A percentile compares a stretch with the other conserved stretches of the same genome.
These are phyloP conservation scores for Candida freyschussii DNA, from an alignment of 1,139 yeast species.

Conservation along the genomic window DNA sequence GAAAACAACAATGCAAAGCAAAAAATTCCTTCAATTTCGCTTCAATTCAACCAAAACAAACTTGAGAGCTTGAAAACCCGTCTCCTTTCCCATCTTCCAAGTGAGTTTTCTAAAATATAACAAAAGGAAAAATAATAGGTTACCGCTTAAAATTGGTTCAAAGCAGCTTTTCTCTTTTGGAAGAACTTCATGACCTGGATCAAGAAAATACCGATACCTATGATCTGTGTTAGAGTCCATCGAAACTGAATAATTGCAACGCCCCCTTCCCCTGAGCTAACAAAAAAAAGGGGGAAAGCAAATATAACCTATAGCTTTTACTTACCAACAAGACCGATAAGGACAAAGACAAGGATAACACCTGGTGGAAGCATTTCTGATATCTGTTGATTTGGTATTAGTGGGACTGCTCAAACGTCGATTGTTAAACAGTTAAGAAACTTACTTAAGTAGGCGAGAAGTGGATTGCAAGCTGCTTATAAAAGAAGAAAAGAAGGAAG, in stretches of 20 bases:
- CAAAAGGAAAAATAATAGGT: not conserved
- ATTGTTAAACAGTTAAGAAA: too few species aligned
- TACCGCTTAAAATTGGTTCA: constrained; percentile 33
- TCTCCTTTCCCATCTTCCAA: constrained; percentile 1
- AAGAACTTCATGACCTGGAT: constrained; percentile 30
- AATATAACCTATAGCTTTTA: constrained; percentile 6
- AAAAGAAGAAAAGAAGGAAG: too few species aligned
- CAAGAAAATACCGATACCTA: constrained; percentile 28
- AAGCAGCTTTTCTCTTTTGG: constrained; percentile 35
- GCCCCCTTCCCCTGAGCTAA: not conserved
- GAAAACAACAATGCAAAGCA: constrained; percentile 7
- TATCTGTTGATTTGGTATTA: too few species aligned
- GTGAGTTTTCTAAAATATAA: too few species aligned
- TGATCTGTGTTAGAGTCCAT: constrained; percentile 5
- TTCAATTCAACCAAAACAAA: too few species aligned
- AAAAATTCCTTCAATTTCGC: constrained; percentile 36
- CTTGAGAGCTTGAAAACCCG: too few species aligned
- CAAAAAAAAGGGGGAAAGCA: not conserved
- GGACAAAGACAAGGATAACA: constrained; percentile 47
- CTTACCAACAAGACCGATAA: constrained; percentile 41
- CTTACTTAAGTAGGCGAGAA: too few species aligned
- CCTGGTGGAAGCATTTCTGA: constrained; percentile 50
- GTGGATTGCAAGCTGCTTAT: too few species aligned
- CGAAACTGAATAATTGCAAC: constrained; percentile 1
- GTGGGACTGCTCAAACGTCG: too few species aligned